Percentiles rank a stretch among this genome's conserved stretches.
These are phyloP conservation scores for Penicillium italicum DNA, from an alignment of 2,329 filamentous ascomycete species.

Conservation along the genomic window DNA sequence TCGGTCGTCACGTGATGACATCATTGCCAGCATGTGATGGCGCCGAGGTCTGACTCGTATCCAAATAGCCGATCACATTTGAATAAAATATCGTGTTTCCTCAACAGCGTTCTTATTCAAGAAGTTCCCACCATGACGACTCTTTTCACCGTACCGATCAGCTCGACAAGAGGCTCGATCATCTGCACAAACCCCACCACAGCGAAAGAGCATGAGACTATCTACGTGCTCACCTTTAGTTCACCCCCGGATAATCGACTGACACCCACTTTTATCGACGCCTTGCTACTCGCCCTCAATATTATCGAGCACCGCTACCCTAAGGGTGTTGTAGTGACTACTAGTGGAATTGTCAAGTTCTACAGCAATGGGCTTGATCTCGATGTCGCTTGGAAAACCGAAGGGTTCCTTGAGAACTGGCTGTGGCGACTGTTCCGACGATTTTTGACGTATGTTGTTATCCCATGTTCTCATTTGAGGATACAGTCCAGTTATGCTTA, in stretches of 20 bases:
- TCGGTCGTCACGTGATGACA: neutral
- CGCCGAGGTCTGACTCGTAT: slow-evolving; percentile 4
- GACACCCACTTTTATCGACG: slow-evolving; percentile 63
- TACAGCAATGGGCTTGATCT: slow-evolving; percentile 82
- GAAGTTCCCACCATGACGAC: slow-evolving; percentile 27
- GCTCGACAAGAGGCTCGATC: slow-evolving; percentile 55
- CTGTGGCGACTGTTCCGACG: slow-evolving; percentile 65
- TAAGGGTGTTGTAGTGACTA: slow-evolving; percentile 73
- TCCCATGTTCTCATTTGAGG: neutral
- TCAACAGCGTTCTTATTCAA: no score
- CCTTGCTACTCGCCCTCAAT: slow-evolving; percentile 69
- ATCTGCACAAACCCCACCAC: slow-evolving; percentile 59
- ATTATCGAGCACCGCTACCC: slow-evolving; percentile 65
- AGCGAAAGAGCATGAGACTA: slow-evolving; percentile 32
- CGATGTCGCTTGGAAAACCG: slow-evolving; percentile 57
- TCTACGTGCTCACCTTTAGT: slow-evolving; percentile 71
- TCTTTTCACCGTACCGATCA: slow-evolving; percentile 60
- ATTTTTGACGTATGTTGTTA: slow-evolving; percentile 52
- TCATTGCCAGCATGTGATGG: slow-evolving; percentile 4
- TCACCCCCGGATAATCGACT: slow-evolving; percentile 75
- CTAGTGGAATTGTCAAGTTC: slow-evolving; percentile 71
- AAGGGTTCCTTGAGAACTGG: slow-evolving; percentile 58
- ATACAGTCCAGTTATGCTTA: neutral
- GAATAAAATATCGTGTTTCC: neutral
- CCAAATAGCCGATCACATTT: neutral